These are phyloP conservation scores for Cercophora newfieldiana DNA, from an alignment of 495 filamentous ascomycete genomes.

Conservation along the genomic window DNA sequence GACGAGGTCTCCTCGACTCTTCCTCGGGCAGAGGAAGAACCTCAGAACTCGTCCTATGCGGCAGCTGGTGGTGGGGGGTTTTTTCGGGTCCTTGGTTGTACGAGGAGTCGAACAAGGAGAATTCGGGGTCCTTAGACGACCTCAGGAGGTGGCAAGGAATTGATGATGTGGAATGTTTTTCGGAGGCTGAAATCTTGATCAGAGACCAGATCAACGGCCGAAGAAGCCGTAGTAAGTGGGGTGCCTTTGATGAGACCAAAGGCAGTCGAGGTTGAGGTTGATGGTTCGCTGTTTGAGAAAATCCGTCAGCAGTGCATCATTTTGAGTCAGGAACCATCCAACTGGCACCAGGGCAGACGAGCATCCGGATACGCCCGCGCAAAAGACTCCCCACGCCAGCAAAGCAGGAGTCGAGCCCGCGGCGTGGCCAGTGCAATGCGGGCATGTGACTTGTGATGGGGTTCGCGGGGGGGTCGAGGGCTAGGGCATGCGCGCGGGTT, in stretches of 20 bases:
- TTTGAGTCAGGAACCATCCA: background rate
- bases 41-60: slow-evolving; percentile 95
- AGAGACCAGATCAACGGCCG: slow-evolving; percentile 62
- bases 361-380: background rate
- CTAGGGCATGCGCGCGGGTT: background rate
- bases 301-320: slow-evolving; percentile 1
- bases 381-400: slow-evolving; percentile 1
- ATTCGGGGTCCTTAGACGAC: slow-evolving; percentile 47
- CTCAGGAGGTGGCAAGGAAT: slow-evolving; percentile 56
- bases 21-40: slow-evolving; percentile 96
- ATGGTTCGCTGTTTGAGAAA: slow-evolving; percentile 7
- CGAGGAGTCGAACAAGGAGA: slow-evolving; percentile 53
- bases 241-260: slow-evolving; percentile 72
- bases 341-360: background rate
- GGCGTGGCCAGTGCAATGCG: background rate
- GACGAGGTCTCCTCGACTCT: slow-evolving; percentile 90
- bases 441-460: background rate
- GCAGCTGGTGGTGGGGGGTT: slow-evolving; percentile 76
- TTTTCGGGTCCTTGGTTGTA: slow-evolving; percentile 56
- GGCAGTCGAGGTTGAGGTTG: slow-evolving; percentile 43
- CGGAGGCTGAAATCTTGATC: slow-evolving; percentile 76
- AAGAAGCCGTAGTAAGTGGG: slow-evolving; percentile 66
- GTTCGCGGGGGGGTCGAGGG: background rate
- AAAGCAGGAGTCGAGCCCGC: background rate
- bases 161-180: slow-evolving; percentile 67